A percentile compares a stretch with the other conserved stretches of the same genome.
Evolutionary conservation across 305 asterid species (phyloP).

Genomic region (Rubia balearica): DNA sequence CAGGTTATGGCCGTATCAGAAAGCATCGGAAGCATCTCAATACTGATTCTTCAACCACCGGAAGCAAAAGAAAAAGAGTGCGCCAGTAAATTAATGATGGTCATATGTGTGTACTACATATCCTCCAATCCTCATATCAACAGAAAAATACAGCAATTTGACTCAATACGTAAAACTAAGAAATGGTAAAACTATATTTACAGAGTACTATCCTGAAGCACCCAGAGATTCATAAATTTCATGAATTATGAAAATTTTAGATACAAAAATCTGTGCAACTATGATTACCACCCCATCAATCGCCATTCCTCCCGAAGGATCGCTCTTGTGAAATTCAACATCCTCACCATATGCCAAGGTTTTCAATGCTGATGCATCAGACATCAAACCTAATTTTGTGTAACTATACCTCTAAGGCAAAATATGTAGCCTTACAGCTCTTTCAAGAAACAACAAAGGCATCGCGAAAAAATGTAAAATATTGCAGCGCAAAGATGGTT

Average conservation of each 20-base stretch:
- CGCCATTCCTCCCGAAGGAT: constrained; percentile 18
- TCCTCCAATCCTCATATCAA: too few species aligned
- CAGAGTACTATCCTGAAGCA: constrained; percentile 14
- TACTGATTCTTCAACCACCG: too few species aligned
- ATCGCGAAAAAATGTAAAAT: constrained; percentile 40
- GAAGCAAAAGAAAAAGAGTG: too few species aligned
- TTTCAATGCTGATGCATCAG: constrained; percentile 23
- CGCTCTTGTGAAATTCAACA: constrained; percentile 22
- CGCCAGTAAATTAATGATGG: too few species aligned
- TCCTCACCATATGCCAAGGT: constrained; percentile 34
- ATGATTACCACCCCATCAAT: constrained; percentile 46
- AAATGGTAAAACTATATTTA: background rate
- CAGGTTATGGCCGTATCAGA: too few species aligned
- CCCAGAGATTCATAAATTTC: constrained; percentile 46
- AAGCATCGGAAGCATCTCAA: too few species aligned
- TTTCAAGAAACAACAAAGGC: constrained; percentile 43
- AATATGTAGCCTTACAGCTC: constrained; percentile 52
- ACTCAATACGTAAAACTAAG: background rate
- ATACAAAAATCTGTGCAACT: constrained; percentile 30
- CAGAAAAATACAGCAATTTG: background rate
- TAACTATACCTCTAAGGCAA: constrained; percentile 32
- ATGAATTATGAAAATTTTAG: constrained; percentile 37
- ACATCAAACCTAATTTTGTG: constrained; percentile 30
- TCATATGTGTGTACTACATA: background rate
- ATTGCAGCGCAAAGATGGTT: constrained; percentile 60